Conservation (phyloP, 1,284 basidiomycete genomes). For the Apiotrichum mycotoxinovorans region DNA sequence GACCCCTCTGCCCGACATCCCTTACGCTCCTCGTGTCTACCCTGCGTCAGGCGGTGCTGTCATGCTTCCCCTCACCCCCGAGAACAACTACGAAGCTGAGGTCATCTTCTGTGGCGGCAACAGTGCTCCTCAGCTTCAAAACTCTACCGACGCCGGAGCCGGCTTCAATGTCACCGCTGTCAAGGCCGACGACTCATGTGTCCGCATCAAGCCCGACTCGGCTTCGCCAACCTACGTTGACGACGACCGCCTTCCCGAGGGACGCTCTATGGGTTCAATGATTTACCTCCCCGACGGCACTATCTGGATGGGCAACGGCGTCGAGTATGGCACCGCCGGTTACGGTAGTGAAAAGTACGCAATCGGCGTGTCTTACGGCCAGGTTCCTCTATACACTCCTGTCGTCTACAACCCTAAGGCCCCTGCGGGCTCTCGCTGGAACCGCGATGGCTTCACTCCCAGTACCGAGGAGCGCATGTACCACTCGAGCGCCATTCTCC, state of each 20-base stretch:
- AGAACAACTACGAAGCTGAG: conserved; percentile 81
- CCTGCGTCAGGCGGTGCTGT: conserved; percentile 84
- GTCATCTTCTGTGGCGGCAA: conserved; percentile 83
- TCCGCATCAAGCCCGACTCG: conserved; percentile 73
- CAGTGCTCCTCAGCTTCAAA: conserved; percentile 51
- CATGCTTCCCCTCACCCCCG: conserved; percentile 85
- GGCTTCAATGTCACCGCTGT: conserved; percentile 46
- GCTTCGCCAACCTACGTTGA: conserved; percentile 56
- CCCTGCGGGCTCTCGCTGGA: conserved; percentile 65
- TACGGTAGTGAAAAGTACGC: conserved; percentile 50
- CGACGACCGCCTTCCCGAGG: conserved; percentile 68
- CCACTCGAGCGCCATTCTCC: conserved; percentile 79
- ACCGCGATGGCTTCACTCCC: conserved; percentile 61
- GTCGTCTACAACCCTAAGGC: conserved; percentile 63
- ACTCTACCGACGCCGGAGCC: conserved; percentile 42
- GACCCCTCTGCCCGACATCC: conserved; percentile 47
- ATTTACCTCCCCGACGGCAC: conserved; percentile 49
- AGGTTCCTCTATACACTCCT: conserved; percentile 45
- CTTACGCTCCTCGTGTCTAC: conserved; percentile 73
- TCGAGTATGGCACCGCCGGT: conserved; percentile 59
- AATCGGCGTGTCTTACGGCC: conserved; percentile 45
- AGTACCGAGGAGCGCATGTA: conserved; percentile 74
- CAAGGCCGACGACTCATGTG: conserved; percentile 48
- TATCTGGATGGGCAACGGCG: conserved; percentile 64
- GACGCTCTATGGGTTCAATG: conserved; percentile 76